Conservation (phyloP, 257 asterid genomes). For the Solanum tarapatanum region DNA sequence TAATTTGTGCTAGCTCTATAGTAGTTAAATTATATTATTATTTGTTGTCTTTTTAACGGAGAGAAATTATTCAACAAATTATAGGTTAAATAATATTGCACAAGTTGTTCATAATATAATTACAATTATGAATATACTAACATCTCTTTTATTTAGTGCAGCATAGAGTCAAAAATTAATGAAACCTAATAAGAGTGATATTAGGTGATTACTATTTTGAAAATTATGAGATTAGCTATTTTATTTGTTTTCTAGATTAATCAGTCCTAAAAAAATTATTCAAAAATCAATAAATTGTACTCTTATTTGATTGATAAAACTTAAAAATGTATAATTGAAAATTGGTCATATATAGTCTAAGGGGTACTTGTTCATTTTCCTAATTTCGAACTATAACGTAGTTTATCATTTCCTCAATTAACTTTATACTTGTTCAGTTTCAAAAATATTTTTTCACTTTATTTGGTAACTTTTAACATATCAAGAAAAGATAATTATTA, state of each 20-base stretch:
- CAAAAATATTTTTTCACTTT: background rate
- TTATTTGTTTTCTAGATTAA: background rate
- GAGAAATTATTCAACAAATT: slow-evolving; percentile 11
- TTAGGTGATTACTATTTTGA: background rate
- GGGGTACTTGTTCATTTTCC: background rate
- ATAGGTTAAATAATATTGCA: background rate
- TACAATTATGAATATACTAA: slow-evolving; percentile 1
- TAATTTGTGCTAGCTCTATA: slow-evolving; percentile 11
- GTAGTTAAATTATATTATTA: background rate
- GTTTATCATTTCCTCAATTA: background rate
- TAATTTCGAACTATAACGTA: no score
- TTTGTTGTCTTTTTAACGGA: slow-evolving; percentile 14
- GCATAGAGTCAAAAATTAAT: slow-evolving; percentile 15
- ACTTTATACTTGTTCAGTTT: background rate
- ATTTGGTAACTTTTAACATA: no score
- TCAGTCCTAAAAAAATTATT: background rate
- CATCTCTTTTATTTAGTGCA: slow-evolving; percentile 12
- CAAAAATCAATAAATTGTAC: no score
- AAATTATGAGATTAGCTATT: background rate
- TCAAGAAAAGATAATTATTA: background rate
- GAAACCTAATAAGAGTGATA: background rate
- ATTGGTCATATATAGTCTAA: no score
- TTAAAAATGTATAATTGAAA: background rate
- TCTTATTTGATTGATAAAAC: background rate
- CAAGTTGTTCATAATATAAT: background rate